These are phyloP conservation scores for Mikania micrantha DNA, from an alignment of 129 eudicot genomes.

Conservation along the genomic window DNA sequence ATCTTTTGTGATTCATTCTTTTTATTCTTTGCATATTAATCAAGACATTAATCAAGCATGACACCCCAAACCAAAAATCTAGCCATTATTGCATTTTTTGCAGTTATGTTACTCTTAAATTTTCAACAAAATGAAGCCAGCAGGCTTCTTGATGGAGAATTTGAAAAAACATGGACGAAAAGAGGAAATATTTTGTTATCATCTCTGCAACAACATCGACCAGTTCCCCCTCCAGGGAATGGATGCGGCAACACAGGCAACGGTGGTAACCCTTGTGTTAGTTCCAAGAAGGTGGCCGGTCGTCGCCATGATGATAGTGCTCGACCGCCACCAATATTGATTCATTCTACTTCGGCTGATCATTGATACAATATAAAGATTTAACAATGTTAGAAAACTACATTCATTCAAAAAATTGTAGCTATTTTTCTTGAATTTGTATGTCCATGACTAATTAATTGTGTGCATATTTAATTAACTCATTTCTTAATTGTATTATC, in stretches of 20 bases:
- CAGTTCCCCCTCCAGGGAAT: constrained; percentile 22
- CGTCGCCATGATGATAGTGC: not conserved
- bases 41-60: not conserved
- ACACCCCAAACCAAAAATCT: not conserved
- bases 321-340: not conserved
- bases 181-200: constrained; percentile 21
- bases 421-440: not conserved
- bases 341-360: not conserved
- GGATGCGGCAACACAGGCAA: constrained; percentile 25
- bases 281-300: constrained; percentile 23
- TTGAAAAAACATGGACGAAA: constrained; percentile 21
- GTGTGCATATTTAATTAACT: not conserved
- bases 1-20: not conserved
- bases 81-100: not conserved
- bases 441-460: not conserved
- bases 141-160: constrained; percentile 27
- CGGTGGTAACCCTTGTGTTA: constrained; percentile 25
- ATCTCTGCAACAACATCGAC: constrained; percentile 12
- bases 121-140: constrained; percentile 15
- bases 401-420: not conserved
- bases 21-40: not conserved
- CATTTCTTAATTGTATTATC: not conserved
- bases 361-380: not conserved
- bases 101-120: not conserved
- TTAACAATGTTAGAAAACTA: not conserved